Percentiles rank a stretch among this genome's conserved stretches.
Evolutionary conservation across 2,329 filamentous ascomycete species (phyloP).

Genomic region (Corinectria fuckeliana): DNA sequence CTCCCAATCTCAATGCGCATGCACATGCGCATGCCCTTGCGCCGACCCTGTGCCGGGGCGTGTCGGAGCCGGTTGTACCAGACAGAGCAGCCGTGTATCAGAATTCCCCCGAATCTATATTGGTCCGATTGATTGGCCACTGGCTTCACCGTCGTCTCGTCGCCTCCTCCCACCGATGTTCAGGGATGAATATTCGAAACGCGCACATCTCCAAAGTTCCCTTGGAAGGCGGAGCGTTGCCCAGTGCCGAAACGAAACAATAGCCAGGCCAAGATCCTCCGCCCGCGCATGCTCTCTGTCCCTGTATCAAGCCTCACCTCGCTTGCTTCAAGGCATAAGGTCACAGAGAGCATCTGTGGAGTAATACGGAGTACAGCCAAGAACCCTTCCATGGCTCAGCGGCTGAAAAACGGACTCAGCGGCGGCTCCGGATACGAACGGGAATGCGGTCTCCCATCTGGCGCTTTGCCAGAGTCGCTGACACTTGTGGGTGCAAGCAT

Average conservation of each 20-base stretch:
- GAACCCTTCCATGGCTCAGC: neutral
- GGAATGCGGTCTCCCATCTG: neutral
- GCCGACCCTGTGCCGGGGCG: slow-evolving; percentile 6
- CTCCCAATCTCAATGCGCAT: slow-evolving; percentile 3
- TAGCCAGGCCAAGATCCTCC: neutral
- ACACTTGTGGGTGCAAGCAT: neutral
- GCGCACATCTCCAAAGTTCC: slow-evolving; percentile 3
- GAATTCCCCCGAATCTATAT: slow-evolving; percentile 14
- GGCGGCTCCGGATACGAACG: neutral
- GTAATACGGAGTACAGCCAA: slow-evolving; percentile 4
- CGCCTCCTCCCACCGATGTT: slow-evolving; percentile 10
- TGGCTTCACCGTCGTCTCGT: slow-evolving; percentile 5
- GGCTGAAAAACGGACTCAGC: neutral
- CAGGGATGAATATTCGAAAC: slow-evolving; percentile 22
- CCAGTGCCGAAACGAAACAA: slow-evolving; percentile 29
- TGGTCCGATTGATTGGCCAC: slow-evolving; percentile 15
- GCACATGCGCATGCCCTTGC: neutral
- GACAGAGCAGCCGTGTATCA: slow-evolving; percentile 35
- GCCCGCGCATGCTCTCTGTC: neutral
- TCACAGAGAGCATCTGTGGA: neutral
- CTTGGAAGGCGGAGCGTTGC: slow-evolving; percentile 6
- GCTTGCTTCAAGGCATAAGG: slow-evolving; percentile 2
- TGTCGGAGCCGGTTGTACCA: slow-evolving; percentile 24
- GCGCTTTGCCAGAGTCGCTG: neutral
- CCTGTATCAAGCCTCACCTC: neutral